Percentiles rank a stretch among this genome's conserved stretches.
Evolutionary conservation across 2,329 filamentous ascomycete genomes (phyloP).

Genomic region (Pseudogymnoascus sp.): DNA sequence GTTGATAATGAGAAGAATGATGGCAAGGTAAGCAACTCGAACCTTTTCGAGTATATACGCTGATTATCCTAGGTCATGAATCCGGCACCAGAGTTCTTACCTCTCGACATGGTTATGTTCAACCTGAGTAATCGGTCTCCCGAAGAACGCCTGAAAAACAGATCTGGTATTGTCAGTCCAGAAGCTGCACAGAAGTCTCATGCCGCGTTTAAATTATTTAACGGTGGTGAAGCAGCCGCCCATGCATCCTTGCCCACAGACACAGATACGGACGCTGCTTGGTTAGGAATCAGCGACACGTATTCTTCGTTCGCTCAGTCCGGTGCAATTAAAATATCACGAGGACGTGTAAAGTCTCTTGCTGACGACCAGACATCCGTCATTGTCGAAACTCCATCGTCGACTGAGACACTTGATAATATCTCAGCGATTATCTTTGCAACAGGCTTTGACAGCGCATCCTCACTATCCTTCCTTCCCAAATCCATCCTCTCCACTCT

Average conservation of each 20-base stretch:
- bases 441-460: slow-evolving; percentile 63
- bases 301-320: slow-evolving; percentile 69
- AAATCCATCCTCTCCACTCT: slow-evolving; percentile 47
- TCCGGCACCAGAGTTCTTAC: slow-evolving; percentile 56
- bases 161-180: slow-evolving; percentile 55
- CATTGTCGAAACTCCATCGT: slow-evolving; percentile 13
- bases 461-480: slow-evolving; percentile 59
- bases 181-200: slow-evolving; percentile 51
- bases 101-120: slow-evolving; percentile 65
- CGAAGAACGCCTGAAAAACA: slow-evolving; percentile 49
- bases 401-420: slow-evolving; percentile 38
- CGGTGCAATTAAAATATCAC: slow-evolving; percentile 44
- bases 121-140: slow-evolving; percentile 57
- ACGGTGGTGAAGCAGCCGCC: slow-evolving; percentile 27
- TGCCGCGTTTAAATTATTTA: slow-evolving; percentile 29
- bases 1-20: slow-evolving; percentile 14
- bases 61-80: slow-evolving; percentile 20
- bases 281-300: slow-evolving; percentile 61
- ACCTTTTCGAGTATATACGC: not conserved
- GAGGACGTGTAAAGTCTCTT: slow-evolving; percentile 17
- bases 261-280: slow-evolving; percentile 44
- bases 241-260: slow-evolving; percentile 29
- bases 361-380: not conserved
- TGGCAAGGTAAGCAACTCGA: slow-evolving; percentile 33
- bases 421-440: slow-evolving; percentile 65